phyloP scores from a whole-genome alignment of 192 early-diverging fungal species.

The Podila epigama region DNA sequence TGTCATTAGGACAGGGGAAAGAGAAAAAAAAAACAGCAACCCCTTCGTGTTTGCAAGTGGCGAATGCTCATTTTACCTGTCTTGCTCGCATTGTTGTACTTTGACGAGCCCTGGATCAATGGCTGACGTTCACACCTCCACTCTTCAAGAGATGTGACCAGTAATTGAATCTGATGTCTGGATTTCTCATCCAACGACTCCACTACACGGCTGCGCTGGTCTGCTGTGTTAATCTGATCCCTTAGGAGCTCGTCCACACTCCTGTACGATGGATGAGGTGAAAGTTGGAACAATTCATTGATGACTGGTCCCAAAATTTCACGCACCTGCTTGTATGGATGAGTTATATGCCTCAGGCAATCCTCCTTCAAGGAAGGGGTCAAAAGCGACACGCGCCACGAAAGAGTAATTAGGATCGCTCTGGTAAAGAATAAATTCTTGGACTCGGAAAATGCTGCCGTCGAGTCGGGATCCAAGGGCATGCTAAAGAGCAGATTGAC shows the following conservation, averaged over 20 bases:
- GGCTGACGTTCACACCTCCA: constrained; percentile 54
- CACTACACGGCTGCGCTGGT: constrained; percentile 26
- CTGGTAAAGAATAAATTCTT: constrained; percentile 79
- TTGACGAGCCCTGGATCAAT: constrained; percentile 53
- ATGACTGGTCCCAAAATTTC: constrained; percentile 78
- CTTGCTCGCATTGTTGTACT: constrained; percentile 80
- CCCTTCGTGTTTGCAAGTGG: too few species aligned
- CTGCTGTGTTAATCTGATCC: not conserved
- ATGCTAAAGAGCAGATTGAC: constrained; percentile 70
- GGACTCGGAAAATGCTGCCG: constrained; percentile 86
- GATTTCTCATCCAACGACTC: constrained; percentile 41
- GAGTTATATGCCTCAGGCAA: constrained; percentile 54
- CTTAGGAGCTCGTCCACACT: constrained; percentile 52
- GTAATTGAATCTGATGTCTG: constrained; percentile 21
- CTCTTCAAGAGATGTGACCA: constrained; percentile 35
- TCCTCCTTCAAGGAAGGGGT: constrained; percentile 59
- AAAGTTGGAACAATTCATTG: constrained; percentile 67
- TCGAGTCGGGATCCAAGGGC: constrained; percentile 74
- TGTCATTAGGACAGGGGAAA: not conserved
- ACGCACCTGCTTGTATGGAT: constrained; percentile 93
- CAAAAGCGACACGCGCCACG: constrained; percentile 72
- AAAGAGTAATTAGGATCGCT: constrained; percentile 65
- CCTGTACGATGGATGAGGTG: constrained; percentile 66
- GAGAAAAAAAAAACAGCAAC: not conserved
- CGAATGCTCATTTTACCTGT: too few species aligned